Evolutionary conservation across 164 flowering plant species (phyloP), one percentile per base, ranked within the genome.

Genomic region (Liquidambar formosana): DNA sequence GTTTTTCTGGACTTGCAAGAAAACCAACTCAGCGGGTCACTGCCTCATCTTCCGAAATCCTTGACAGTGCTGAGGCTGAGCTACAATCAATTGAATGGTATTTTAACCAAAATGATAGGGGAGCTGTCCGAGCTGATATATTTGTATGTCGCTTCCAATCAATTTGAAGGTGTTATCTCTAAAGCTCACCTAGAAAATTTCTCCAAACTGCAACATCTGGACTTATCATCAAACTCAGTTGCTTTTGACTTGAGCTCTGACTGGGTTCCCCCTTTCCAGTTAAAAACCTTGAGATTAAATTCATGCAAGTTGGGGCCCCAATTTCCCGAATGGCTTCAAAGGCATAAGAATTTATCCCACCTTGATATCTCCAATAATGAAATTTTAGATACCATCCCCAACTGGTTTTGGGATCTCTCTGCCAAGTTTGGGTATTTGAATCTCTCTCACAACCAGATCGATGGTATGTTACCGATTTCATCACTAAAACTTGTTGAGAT

Each of bases 181-280:
- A 71, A 74, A 58, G 59, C 15, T 5, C 80, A 82, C 44, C 44
- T 83, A 5, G 19, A 26, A 0, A 78, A 76, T 19, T 76, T 81
- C 52, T 18, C 67, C 18, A 57, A 46, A 4, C 54, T 81, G 53
- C 10, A n/a, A 11, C 0, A 1, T 1, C 57, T 80, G 33, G 48
- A 60, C 38, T 5, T 71, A 43, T 66, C 77, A 38, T 56, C 3
- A 21, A 77, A 71, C 33, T 48, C 63, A 2, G 2, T 33, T 2
- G 41, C 41, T 33, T 33, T 33, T 2, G 6, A 33, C 41, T 33
- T 33, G 41, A 33, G 41, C 41, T 0, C 15, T 75, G 28, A 68
- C 41, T 77, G 81, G 77, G 14, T 65, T 46, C 81, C 79, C 0
- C 75, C 74, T 16, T 81, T 81, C 38, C 76, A 73, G 19, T 69